Conservation (phyloP, 768 basidiomycete genomes). For the Xanthoconium stramineum region DNA sequence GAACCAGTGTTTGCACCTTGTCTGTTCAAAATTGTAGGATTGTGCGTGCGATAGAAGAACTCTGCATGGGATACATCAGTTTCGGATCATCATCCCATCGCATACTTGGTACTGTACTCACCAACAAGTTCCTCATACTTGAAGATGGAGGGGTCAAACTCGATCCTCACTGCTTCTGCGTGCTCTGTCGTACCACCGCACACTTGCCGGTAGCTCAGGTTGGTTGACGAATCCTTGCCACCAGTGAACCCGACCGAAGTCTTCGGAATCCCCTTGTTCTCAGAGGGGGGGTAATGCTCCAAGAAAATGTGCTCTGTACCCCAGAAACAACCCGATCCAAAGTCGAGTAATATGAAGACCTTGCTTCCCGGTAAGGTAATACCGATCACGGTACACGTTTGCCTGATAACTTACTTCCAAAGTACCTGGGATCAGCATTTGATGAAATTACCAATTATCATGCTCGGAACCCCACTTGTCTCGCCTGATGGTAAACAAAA, state of each 20-base stretch:
- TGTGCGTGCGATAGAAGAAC: conserved; percentile 94
- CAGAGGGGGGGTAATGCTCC: conserved; percentile 67
- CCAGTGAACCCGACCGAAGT: conserved; percentile 81
- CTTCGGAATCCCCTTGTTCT: conserved; percentile 72
- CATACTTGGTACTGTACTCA: conserved; percentile 34
- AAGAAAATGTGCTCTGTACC: conserved; percentile 84
- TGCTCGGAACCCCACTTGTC: conserved; percentile 86
- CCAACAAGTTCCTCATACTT: conserved; percentile 85
- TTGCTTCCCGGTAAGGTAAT: too few species aligned
- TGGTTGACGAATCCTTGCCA: conserved; percentile 49
- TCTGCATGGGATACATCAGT: conserved; percentile 45
- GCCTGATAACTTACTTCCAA: background rate
- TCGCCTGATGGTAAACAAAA: conserved; percentile 85
- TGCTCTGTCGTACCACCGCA: conserved; percentile 81
- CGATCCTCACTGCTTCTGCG: conserved; percentile 84
- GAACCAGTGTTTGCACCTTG: conserved; percentile 79
- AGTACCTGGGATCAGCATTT: conserved; percentile 44
- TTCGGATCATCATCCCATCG: background rate
- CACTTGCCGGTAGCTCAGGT: conserved; percentile 71
- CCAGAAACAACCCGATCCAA: conserved; percentile 74
- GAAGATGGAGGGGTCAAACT: conserved; percentile 78
- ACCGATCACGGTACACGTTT: conserved; percentile 1
- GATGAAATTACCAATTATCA: conserved; percentile 91
- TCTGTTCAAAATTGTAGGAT: conserved; percentile 78
- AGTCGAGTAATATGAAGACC: too few species aligned